Evolutionary conservation across 2,329 filamentous ascomycete genomes (phyloP), one percentile per base, ranked within the genome.

Genomic region (Verticillium klebahnii): DNA sequence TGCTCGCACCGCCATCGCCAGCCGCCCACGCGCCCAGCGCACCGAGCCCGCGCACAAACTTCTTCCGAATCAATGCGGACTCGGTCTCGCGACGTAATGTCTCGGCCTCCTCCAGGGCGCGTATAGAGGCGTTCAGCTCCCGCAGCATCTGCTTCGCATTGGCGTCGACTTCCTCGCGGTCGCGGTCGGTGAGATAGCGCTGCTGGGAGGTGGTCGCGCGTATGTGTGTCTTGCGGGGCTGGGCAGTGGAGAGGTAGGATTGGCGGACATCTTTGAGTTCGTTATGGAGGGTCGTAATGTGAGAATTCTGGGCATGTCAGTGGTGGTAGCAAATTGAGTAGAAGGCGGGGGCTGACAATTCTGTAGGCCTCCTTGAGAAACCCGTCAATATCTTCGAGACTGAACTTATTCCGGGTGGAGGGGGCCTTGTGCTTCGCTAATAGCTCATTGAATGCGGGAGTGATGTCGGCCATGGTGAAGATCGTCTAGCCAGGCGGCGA

Each of bases 341-440:
- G 23, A 39, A 50, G 52, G 11, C 14, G 29, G 68, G 65, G 58
- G 75, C 84, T 70, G 79, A 96, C 93, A 75, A 98, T 97, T 73
- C 90, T 87, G 77, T 96, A 95, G 60, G 95, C 95, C 77, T 98
- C 94, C 72, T 94, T 93, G 37, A 98, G 80, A 73, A 98, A 99
- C 69, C 90, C 90, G 73, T 97, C 91, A 58, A 95, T 84, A 68
- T 76, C 82, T 66, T 83, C 78, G 57, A 80, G 69, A 61, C 73
- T 78, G 66, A 80, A 80, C 65, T 71, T 69, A 56, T 69, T 70
- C 40, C 64, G 68, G 60, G 71, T 77, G 8, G 80, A 76, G 32
- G 78, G 77, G 55, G 83, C 82, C 74, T 85, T 77, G 64, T 85
- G 85, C 68, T 82, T 77, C 69, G 83, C 82, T 29, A 94, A 82